These are phyloP conservation scores for Rhodotorula sp. DNA, from an alignment of 1,284 basidiomycete species.

Conservation along the genomic window DNA sequence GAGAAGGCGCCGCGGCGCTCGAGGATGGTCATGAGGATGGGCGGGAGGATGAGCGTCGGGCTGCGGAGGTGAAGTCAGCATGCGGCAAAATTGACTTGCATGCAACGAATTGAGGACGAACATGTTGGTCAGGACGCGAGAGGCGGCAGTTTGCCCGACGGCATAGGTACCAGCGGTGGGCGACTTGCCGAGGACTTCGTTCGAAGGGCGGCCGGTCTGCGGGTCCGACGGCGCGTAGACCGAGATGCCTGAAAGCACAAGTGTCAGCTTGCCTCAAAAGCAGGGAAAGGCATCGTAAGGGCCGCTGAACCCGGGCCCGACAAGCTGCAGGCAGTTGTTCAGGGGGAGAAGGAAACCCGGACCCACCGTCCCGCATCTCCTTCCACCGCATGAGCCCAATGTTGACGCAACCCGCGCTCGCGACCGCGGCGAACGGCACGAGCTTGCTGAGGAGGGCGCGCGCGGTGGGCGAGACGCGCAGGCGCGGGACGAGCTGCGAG, in stretches of 20 bases:
- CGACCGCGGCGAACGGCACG: slow-evolving; percentile 59
- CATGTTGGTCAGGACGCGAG: slow-evolving; percentile 58
- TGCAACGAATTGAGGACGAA: slow-evolving; percentile 27
- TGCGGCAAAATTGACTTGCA: background rate
- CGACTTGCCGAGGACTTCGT: slow-evolving; percentile 53
- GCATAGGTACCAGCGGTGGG: slow-evolving; percentile 56
- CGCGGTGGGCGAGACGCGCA: slow-evolving; percentile 46
- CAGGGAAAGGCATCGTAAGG: too few relatives aligned
- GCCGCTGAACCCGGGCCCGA: too few relatives aligned
- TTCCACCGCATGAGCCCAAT: slow-evolving; percentile 60
- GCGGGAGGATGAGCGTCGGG: slow-evolving; percentile 58
- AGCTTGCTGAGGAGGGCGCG: slow-evolving; percentile 53
- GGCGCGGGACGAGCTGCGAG: slow-evolving; percentile 54
- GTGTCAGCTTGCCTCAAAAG: too few relatives aligned
- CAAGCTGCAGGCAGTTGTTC: too few relatives aligned
- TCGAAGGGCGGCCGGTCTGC: slow-evolving; percentile 38
- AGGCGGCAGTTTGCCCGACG: slow-evolving; percentile 57
- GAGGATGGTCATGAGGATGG: slow-evolving; percentile 55
- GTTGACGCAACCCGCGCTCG: slow-evolving; percentile 56
- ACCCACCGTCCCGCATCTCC: slow-evolving; percentile 55
- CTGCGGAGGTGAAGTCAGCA: slow-evolving; percentile 38
- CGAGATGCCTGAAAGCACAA: slow-evolving; percentile 50
- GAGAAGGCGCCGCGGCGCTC: slow-evolving; percentile 51
- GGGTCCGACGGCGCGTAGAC: slow-evolving; percentile 50
- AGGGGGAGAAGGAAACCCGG: background rate